Evolutionary conservation across 805 yeast genomes (phyloP).

Genomic region (Metschnikowia lunata): DNA sequence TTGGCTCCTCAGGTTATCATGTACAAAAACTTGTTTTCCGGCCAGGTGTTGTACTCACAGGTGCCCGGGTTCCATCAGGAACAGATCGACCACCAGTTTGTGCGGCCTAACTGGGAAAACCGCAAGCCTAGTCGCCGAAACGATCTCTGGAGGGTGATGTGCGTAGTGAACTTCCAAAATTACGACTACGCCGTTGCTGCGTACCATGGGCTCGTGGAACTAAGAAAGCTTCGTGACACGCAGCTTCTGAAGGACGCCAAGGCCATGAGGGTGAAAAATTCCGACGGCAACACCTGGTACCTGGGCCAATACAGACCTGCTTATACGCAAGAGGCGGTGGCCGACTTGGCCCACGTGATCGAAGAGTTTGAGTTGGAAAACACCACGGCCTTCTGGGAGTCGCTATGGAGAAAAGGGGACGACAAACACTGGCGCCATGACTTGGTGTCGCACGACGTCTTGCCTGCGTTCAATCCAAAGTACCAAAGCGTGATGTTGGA

Average conservation of each 20-base stretch:
- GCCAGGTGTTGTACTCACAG: constrained; percentile 88
- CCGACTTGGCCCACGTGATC: constrained; percentile 70
- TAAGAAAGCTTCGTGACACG: constrained; percentile 70
- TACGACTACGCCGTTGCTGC: constrained; percentile 68
- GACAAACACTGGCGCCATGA: constrained; percentile 63
- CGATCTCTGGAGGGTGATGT: constrained; percentile 89
- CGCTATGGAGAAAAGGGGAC: constrained; percentile 82
- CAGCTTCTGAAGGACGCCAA: constrained; percentile 53
- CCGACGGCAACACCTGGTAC: constrained; percentile 79
- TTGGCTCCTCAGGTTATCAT: constrained; percentile 81
- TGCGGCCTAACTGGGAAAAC: constrained; percentile 87
- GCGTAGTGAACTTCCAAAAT: constrained; percentile 63
- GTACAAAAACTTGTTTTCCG: constrained; percentile 81
- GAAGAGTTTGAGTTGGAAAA: constrained; percentile 52
- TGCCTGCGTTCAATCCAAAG: constrained; percentile 57
- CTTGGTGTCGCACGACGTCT: constrained; percentile 54
- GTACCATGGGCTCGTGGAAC: constrained; percentile 66
- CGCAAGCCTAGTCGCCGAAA: constrained; percentile 72
- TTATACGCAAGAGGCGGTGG: constrained; percentile 84
- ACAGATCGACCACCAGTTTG: constrained; percentile 67
- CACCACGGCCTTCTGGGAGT: constrained; percentile 74
- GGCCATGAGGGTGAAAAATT: constrained; percentile 64
- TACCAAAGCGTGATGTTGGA: constrained; percentile 66
- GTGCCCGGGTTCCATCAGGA: constrained; percentile 58
- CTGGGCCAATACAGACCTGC: constrained; percentile 87